phyloP scores from a whole-genome alignment of 176 grass and related monocot genomes.

The Areca catechu region DNA sequence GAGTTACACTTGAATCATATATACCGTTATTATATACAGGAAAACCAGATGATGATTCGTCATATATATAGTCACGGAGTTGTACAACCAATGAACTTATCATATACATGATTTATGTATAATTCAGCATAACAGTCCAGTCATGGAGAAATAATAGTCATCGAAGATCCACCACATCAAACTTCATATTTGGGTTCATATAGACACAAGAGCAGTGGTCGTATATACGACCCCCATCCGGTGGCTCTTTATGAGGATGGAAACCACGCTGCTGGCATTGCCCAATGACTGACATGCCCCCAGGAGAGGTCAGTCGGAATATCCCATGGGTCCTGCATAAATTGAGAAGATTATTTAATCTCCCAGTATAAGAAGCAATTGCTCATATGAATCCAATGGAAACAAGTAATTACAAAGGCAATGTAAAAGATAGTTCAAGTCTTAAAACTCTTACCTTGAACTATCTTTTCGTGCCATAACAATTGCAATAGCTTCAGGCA shows the following conservation, averaged over 20 bases:
- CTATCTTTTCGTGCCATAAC: slow-evolving; percentile 52
- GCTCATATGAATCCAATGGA: too few species aligned
- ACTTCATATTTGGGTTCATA: slow-evolving; percentile 30
- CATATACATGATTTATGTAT: too few species aligned
- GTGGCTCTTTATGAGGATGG: slow-evolving; percentile 27
- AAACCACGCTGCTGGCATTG: slow-evolving; percentile 35
- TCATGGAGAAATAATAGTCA: neutral
- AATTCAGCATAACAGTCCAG: too few species aligned
- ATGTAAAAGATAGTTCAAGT: too few species aligned
- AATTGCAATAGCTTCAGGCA: slow-evolving; percentile 54
- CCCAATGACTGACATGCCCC: slow-evolving; percentile 43
- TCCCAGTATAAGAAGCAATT: too few species aligned
- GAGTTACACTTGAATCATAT: too few species aligned
- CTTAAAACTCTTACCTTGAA: slow-evolving; percentile 21
- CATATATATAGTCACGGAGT: too few species aligned
- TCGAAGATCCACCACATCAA: slow-evolving; percentile 42
- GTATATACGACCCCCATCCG: slow-evolving; percentile 37
- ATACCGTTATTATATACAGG: too few species aligned
- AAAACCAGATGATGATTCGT: too few species aligned
- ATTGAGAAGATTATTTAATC: neutral
- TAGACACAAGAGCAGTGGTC: slow-evolving; percentile 34
- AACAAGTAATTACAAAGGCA: too few species aligned
- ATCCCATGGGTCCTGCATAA: slow-evolving; percentile 34
- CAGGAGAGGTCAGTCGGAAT: slow-evolving; percentile 38
- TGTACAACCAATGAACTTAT: too few species aligned